These are phyloP conservation scores for Xylaria cubensis DNA, from an alignment of 495 filamentous ascomycete genomes.

Conservation along the genomic window DNA sequence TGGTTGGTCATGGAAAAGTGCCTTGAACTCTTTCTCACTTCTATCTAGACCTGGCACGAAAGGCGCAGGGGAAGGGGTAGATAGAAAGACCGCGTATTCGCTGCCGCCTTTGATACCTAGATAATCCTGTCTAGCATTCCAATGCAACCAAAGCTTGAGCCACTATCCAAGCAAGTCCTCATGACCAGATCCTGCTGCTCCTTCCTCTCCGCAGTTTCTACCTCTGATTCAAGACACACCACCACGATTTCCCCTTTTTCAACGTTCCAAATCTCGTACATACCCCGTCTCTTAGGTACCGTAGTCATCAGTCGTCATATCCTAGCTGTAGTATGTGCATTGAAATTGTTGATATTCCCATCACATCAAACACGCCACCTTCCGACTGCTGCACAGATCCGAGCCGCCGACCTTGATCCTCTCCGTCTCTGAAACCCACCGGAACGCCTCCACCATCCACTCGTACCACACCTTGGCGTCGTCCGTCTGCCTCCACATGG, in stretches of 20 bases:
- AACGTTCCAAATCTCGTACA: not conserved
- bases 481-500: conserved; percentile 94
- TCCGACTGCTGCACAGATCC: conserved; percentile 87
- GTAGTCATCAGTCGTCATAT: conserved; percentile 5
- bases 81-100: conserved; percentile 10
- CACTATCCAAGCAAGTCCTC: not conserved
- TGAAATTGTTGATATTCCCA: not conserved
- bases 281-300: not conserved
- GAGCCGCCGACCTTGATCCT: conserved; percentile 78
- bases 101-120: not conserved
- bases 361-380: conserved; percentile 92
- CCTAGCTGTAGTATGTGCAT: too few species aligned
- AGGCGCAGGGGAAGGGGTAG: not conserved
- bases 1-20: not conserved
- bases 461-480: conserved; percentile 98
- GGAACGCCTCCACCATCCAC: conserved; percentile 89
- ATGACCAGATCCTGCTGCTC: not conserved
- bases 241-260: not conserved
- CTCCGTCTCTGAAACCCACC: conserved; percentile 63
- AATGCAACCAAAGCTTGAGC: conserved; percentile 2
- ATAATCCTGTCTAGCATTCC: conserved; percentile 1
- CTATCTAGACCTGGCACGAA: not conserved
- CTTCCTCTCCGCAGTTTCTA: not conserved
- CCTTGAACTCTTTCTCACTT: not conserved
- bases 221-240: not conserved